Evolutionary conservation across 495 filamentous ascomycete species (phyloP).

Genomic region (Copromyces sp.): DNA sequence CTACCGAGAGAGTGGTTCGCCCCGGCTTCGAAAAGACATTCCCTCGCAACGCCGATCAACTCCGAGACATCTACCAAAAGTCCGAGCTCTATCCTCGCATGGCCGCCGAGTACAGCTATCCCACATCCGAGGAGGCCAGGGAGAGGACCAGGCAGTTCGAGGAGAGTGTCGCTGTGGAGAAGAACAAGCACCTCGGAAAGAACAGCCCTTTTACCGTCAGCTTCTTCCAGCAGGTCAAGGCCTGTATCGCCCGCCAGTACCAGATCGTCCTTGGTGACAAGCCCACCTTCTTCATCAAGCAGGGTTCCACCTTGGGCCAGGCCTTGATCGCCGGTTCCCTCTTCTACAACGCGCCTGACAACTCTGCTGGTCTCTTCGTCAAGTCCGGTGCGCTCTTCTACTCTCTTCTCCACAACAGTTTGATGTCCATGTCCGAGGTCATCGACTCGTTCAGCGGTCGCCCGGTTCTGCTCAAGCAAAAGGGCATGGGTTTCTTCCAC

Average conservation of each 20-base stretch:
- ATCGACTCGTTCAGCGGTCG: slow-evolving; percentile 58
- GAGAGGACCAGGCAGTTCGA: slow-evolving; percentile 40
- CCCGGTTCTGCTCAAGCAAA: slow-evolving; percentile 74
- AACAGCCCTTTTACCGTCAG: slow-evolving; percentile 44
- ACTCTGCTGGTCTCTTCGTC: slow-evolving; percentile 42
- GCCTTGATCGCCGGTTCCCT: slow-evolving; percentile 65
- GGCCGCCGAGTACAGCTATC: slow-evolving; percentile 41
- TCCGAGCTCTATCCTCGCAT: slow-evolving; percentile 27
- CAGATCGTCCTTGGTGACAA: slow-evolving; percentile 53
- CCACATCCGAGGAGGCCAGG: slow-evolving; percentile 31
- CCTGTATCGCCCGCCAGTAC: slow-evolving; percentile 43
- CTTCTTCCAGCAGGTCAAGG: slow-evolving; percentile 45
- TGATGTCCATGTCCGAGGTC: slow-evolving; percentile 71
- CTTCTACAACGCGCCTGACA: slow-evolving; percentile 60
- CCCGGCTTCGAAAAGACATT: slow-evolving; percentile 29
- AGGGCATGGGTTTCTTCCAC: slow-evolving; percentile 70
- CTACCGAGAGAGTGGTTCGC: slow-evolving; percentile 14
- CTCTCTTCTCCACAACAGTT: slow-evolving; percentile 66
- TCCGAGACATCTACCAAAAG: slow-evolving; percentile 31
- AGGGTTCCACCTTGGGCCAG: slow-evolving; percentile 46
- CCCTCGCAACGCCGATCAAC: slow-evolving; percentile 35
- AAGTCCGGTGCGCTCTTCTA: slow-evolving; percentile 56
- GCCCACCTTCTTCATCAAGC: slow-evolving; percentile 48
- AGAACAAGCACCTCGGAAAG: slow-evolving; percentile 27
- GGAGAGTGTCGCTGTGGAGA: slow-evolving; percentile 36